Base-by-base conservation (phyloP, 352 stramenopile genomes). In the Phytophthora quininea region DNA sequence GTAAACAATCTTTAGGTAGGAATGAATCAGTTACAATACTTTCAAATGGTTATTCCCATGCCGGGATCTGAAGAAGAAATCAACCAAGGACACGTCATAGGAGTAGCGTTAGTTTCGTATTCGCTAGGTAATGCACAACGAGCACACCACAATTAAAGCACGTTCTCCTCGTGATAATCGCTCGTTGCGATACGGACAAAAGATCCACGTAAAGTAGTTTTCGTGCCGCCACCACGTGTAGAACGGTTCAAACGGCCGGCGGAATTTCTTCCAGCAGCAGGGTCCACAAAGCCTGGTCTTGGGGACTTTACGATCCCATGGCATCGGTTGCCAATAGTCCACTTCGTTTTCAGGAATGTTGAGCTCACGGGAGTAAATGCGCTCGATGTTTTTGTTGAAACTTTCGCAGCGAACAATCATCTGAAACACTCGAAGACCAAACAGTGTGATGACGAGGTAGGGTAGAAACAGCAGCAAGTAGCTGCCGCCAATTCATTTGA, bases 181-280 rank as follows among this genome's bases (percentile, higher is more conserved):
- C 57, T 91, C 82, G 54, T 91, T 91, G 3, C 82, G 76, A 56
- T 91, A 91, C 1, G 82, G 82, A 32, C 65, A 89, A 56, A 89
- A 91, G 55, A 91, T 77, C 82, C 82, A 91, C 53, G 82, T 91
- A 50, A 91, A 91, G 63, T 91, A 91, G 67, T 91, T 91, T 30
- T 91, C 82, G 45, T 91, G 82, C 4, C 82, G 69, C 82, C 82
- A 91, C 82, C 82, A 91, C 31, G 80, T 91, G 63, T 89, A 89
- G 61, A 91, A 91, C 12, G 82, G 82, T 57, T 91, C 82, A 42
- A 76, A 83, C 1, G 82, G 80, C 0, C 65, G 65, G 33, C 82
- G 78, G 56, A 89, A 85, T 55, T 91, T 91, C 24, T 67, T 73
- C 82, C 82, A 91, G 63, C 82, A 91, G 49, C 82, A 90, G 11